Base-by-base conservation (phyloP, 768 basidiomycete species). In the Rhizopogon vesiculosus region DNA sequence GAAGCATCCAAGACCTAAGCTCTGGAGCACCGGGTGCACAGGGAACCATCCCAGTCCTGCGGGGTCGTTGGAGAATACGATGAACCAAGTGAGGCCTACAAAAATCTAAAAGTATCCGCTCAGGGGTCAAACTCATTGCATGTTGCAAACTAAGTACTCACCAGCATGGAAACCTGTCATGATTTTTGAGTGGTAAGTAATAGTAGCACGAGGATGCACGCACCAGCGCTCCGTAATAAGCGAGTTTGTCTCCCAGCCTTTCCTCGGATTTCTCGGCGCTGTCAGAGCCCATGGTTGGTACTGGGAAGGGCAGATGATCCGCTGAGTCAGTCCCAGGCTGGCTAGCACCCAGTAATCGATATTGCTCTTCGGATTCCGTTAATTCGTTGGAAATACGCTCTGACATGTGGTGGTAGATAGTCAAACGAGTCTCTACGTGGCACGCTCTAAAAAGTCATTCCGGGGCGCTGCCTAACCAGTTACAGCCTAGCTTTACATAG, bases 11-110 rank as follows among this genome's bases (percentile, higher is more conserved):
- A 91, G 61, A 1, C 82, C 80, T 12, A 85, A 67, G 13, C 74
- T 79, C 59, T 90, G 85, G 10, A 89, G 66, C 0, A 80, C 67
- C 0, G 88, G 88, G 64, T 91, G 89, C 48, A 80, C 77, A 0
- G 78, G 76, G 66, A 90, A 90, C 84, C 82, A 87, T 2, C 82
- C 81, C 1, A 76, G 63, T 0, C 64, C 58, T 22, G 59, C 58
- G 2, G 83, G 84, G 50, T 77, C 56, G 45, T 76, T 82, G 60
- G 61, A 69, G 40, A 84, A 58, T 43, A 84, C 62, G 53, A 72
- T 66, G 13, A 62, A 57, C 80, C 82, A 85, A 3, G 81, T 79
- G 7, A 75, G 40, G 3, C 68, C 33, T 12, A 69, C 65, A 45
- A 80, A 69, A 28, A 74, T 56, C 82, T 84, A 33, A 19, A 10